These are phyloP conservation scores for Bryoglossum gracile DNA, from an alignment of 495 filamentous ascomycete genomes.

Conservation along the genomic window DNA sequence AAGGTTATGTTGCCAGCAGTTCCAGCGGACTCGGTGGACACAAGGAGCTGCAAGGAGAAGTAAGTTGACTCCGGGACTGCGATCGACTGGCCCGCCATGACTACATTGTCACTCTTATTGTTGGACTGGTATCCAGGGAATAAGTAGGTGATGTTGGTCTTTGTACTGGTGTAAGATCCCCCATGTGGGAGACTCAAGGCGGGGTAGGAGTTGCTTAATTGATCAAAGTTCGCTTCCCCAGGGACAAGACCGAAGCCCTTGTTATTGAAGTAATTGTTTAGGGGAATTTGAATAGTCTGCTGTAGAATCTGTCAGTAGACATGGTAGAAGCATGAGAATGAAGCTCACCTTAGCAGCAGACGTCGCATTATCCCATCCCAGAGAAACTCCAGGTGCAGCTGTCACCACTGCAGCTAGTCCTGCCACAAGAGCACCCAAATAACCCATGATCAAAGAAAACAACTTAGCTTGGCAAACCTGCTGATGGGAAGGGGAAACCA, in stretches of 20 bases:
- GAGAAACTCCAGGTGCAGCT: slow-evolving; percentile 1
- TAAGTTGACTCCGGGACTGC: slow-evolving; percentile 29
- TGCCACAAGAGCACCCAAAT: not conserved
- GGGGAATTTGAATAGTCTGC: slow-evolving; percentile 24
- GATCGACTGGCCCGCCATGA: slow-evolving; percentile 37
- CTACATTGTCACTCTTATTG: slow-evolving; percentile 35
- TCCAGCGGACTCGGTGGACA: slow-evolving; percentile 37
- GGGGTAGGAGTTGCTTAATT: slow-evolving; percentile 37
- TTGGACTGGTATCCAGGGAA: slow-evolving; percentile 41
- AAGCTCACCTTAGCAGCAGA: slow-evolving; percentile 1
- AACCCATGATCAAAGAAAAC: not conserved
- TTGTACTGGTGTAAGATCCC: slow-evolving; percentile 29
- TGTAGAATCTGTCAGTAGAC: no score
- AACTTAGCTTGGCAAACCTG: not conserved
- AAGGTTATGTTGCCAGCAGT: slow-evolving; percentile 39
- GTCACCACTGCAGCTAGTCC: slow-evolving; percentile 1
- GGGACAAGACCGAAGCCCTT: slow-evolving; percentile 37
- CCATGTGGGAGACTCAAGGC: slow-evolving; percentile 31
- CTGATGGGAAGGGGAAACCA: not conserved
- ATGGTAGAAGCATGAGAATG: no score
- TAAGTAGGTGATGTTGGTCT: slow-evolving; percentile 37
- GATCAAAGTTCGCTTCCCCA: slow-evolving; percentile 37
- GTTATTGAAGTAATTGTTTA: slow-evolving; percentile 36
- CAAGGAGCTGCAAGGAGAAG: slow-evolving; percentile 42
- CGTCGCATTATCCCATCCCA: slow-evolving; percentile 5